A percentile compares a stretch with the other conserved stretches of the same genome.
phyloP scores from a whole-genome alignment of 345 rosid species.

The Jatropha curcas region DNA sequence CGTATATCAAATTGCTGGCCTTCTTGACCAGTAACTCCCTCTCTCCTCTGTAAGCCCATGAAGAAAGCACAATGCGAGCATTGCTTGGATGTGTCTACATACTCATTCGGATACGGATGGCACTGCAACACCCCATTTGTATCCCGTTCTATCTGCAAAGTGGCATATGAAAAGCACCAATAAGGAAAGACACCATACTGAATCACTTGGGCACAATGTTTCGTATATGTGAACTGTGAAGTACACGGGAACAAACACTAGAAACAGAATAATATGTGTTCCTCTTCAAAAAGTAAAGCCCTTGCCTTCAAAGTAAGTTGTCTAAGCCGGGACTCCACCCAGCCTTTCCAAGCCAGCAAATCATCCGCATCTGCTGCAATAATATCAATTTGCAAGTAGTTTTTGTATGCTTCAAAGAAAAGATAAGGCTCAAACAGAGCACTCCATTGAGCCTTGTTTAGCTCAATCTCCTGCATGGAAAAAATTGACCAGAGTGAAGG shows the following conservation, averaged over 20 bases:
- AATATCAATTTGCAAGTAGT: constrained; percentile 70
- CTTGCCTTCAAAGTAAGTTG: constrained; percentile 67
- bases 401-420: constrained; percentile 72
- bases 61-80: constrained; percentile 67
- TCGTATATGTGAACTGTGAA: not conserved
- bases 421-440: constrained; percentile 61
- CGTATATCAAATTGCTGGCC: constrained; percentile 80
- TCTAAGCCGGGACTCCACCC: constrained; percentile 81
- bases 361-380: constrained; percentile 58
- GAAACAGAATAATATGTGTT: constrained; percentile 5
- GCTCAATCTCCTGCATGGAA: constrained; percentile 54
- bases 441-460: constrained; percentile 62
- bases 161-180: constrained; percentile 24
- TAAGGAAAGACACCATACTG: constrained; percentile 8
- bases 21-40: constrained; percentile 59
- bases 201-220: constrained; percentile 1
- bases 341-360: constrained; percentile 70
- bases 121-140: constrained; percentile 74
- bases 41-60: constrained; percentile 76
- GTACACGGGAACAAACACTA: not conserved
- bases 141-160: constrained; percentile 82
- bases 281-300: constrained; percentile 10
- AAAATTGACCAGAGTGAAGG: constrained; percentile 5
- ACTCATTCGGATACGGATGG: constrained; percentile 71
- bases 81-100: constrained; percentile 50